Evolutionary conservation across 139 green algal genomes (phyloP).

Genomic region (Desmodesmus armatus): DNA sequence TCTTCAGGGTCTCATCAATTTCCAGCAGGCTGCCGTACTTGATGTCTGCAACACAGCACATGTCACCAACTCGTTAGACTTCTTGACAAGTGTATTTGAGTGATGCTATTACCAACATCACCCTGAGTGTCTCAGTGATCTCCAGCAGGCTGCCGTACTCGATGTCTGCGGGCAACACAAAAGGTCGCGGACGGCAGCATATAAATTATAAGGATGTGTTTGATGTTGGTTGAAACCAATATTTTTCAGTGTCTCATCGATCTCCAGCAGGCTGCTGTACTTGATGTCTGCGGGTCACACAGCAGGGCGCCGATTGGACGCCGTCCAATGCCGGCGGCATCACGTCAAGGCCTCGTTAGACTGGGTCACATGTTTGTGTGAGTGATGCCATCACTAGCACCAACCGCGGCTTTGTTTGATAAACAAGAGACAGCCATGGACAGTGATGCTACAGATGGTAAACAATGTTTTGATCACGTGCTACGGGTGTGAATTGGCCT

Average conservation of each 20-base stretch:
- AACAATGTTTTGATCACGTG: too few species aligned
- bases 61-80: not conserved
- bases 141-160: slow-evolving; percentile 87
- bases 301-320: too few species aligned
- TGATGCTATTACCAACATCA: too few species aligned
- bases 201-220: too few species aligned
- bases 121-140: slow-evolving; percentile 78
- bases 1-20: slow-evolving; percentile 78
- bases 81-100: not conserved
- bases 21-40: slow-evolving; percentile 87
- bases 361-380: not conserved
- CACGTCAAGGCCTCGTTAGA: not conserved
- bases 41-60: slow-evolving; percentile 18
- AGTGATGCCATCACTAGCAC: too few species aligned
- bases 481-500: too few species aligned
- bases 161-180: slow-evolving; percentile 18
- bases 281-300: slow-evolving; percentile 36
- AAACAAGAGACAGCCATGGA: too few species aligned
- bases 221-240: too few species aligned
- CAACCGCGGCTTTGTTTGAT: too few species aligned
- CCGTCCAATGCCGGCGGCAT: too few species aligned
- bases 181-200: too few species aligned
- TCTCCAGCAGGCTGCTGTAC: slow-evolving; percentile 87
- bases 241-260: slow-evolving; percentile 78
- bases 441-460: too few species aligned